phyloP scores from a whole-genome alignment of 2,329 filamentous ascomycete genomes.

The Cercospora sp. region DNA sequence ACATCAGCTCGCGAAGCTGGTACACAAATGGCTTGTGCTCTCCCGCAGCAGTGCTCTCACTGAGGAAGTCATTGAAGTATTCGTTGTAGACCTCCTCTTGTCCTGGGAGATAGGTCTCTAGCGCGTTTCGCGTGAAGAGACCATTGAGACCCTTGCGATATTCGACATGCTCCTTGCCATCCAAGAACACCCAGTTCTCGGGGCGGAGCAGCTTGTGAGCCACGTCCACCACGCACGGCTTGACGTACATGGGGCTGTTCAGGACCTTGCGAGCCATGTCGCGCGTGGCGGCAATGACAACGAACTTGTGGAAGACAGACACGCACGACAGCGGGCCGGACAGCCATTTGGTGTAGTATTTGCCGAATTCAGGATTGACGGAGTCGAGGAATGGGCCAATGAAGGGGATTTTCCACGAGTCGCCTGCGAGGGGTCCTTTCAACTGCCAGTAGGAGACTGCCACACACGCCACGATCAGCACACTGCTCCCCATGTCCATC shows the following conservation, averaged over 20 bases:
- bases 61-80: slow-evolving; percentile 79
- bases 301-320: slow-evolving; percentile 99
- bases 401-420: slow-evolving; percentile 52
- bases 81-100: slow-evolving; percentile 88
- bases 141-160: slow-evolving; percentile 96
- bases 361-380: slow-evolving; percentile 84
- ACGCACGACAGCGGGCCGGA: slow-evolving; percentile 93
- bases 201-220: slow-evolving; percentile 90
- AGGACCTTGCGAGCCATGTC: slow-evolving; percentile 96
- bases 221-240: slow-evolving; percentile 93
- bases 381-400: slow-evolving; percentile 94
- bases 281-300: slow-evolving; percentile 91
- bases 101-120: slow-evolving; percentile 84
- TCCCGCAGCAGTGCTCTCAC: slow-evolving; percentile 68
- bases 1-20: slow-evolving; percentile 91
- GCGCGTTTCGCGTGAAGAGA: slow-evolving; percentile 86
- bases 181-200: slow-evolving; percentile 96
- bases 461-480: not conserved
- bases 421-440: slow-evolving; percentile 51
- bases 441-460: slow-evolving; percentile 50
- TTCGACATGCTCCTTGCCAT: slow-evolving; percentile 91
- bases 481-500: not conserved
- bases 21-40: slow-evolving; percentile 86
- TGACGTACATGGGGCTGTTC: slow-evolving; percentile 88
- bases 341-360: slow-evolving; percentile 90